These are phyloP conservation scores for Clathrospora elynae DNA, from an alignment of 2,329 filamentous ascomycete species.

Conservation along the genomic window DNA sequence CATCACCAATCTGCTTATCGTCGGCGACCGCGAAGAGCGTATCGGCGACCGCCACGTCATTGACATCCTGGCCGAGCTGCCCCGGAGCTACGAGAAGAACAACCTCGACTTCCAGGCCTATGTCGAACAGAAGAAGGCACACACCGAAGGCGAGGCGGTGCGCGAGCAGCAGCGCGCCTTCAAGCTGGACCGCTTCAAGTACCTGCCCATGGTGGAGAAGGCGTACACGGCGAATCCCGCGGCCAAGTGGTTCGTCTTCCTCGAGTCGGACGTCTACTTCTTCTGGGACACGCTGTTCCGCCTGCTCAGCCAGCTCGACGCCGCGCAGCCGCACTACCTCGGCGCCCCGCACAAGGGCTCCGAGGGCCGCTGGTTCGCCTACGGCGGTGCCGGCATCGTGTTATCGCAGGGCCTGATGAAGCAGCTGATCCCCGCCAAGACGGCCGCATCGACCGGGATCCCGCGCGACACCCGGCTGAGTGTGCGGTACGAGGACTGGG, in stretches of 20 bases:
- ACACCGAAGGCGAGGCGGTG: slow-evolving; percentile 44
- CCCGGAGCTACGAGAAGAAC: slow-evolving; percentile 49
- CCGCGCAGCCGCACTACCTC: slow-evolving; percentile 46
- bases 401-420: slow-evolving; percentile 59
- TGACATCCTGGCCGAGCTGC: slow-evolving; percentile 55
- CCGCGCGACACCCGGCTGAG: slow-evolving; percentile 37
- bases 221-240: slow-evolving; percentile 49
- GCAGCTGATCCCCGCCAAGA: slow-evolving; percentile 46
- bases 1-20: slow-evolving; percentile 61
- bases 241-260: slow-evolving; percentile 49
- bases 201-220: slow-evolving; percentile 61
- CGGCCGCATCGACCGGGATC: slow-evolving; percentile 33
- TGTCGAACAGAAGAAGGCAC: slow-evolving; percentile 50
- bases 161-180: slow-evolving; percentile 59
- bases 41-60: slow-evolving; percentile 57
- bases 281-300: slow-evolving; percentile 51
- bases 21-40: slow-evolving; percentile 64
- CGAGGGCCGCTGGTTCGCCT: slow-evolving; percentile 48
- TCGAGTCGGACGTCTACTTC: slow-evolving; percentile 48
- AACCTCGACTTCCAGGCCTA: slow-evolving; percentile 61
- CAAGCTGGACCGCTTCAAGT: slow-evolving; percentile 65
- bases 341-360: slow-evolving; percentile 46
- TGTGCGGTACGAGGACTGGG: slow-evolving; percentile 39
- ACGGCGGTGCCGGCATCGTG: slow-evolving; percentile 54
- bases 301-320: slow-evolving; percentile 49